Conservation (phyloP, 139 green algal species). For the Mesotaenium endlicherianum region DNA sequence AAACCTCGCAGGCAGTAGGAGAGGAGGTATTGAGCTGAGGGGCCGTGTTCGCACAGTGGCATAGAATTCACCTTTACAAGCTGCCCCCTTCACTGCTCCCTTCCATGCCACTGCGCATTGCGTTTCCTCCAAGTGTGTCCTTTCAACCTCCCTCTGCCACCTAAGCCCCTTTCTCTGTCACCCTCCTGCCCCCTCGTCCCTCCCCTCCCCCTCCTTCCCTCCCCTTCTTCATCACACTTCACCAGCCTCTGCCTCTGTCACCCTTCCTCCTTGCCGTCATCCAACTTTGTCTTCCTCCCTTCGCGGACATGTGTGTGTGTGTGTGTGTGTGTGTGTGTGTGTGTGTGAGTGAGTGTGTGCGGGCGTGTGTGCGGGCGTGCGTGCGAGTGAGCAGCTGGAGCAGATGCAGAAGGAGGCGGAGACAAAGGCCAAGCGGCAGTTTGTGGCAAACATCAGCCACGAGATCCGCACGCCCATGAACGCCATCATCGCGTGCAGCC, state of each 20-base stretch:
- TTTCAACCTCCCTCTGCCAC: too few relatives aligned
- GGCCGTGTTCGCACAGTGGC: too few relatives aligned
- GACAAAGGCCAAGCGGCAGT: constrained; percentile 24
- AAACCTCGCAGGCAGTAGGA: too few relatives aligned
- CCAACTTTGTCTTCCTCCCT: background rate
- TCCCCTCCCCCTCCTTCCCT: background rate
- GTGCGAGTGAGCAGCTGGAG: background rate
- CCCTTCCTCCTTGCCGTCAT: background rate
- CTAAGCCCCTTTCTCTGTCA: too few relatives aligned
- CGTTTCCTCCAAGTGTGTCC: too few relatives aligned
- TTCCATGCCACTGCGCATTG: too few relatives aligned
- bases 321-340: background rate
- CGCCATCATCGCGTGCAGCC: constrained; percentile 35
- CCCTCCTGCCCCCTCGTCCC: background rate
- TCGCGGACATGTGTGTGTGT: background rate
- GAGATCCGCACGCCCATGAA: constrained; percentile 48
- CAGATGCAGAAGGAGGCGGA: constrained; percentile 19
- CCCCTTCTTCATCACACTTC: background rate
- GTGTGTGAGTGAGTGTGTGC: background rate
- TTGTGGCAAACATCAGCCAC: constrained; percentile 44
- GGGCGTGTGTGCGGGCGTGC: background rate
- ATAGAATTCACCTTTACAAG: background rate
- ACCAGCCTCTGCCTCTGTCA: background rate
- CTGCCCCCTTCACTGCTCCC: background rate
- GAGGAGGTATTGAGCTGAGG: too few relatives aligned